Conservation (phyloP, 2,329 filamentous ascomycete genomes). For the Aspergillus pseudoglaucus region DNA sequence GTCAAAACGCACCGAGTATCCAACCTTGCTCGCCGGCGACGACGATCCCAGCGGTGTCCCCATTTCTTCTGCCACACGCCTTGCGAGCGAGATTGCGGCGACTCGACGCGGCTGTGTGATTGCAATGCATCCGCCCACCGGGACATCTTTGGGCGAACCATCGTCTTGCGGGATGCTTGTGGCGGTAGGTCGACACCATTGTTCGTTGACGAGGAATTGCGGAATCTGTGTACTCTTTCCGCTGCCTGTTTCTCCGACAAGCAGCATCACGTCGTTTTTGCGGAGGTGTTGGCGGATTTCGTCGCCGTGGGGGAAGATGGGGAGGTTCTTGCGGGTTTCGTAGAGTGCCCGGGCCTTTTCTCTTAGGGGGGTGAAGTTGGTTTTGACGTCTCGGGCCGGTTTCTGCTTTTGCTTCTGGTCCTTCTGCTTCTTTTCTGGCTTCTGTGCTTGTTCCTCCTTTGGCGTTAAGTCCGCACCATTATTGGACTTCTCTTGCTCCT, state of each 20-base stretch:
- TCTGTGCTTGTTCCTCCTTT: background rate
- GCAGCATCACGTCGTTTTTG: constrained; percentile 66
- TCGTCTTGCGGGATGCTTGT: constrained; percentile 40
- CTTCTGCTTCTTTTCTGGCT: background rate
- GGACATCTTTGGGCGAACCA: constrained; percentile 36
- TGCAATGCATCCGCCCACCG: constrained; percentile 73
- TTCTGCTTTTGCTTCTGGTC: constrained; percentile 10
- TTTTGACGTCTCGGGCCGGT: constrained; percentile 15
- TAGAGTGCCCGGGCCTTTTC: constrained; percentile 45
- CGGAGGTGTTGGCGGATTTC: constrained; percentile 61
- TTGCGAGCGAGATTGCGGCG: constrained; percentile 83
- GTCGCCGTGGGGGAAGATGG: constrained; percentile 69
- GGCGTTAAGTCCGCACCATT: background rate
- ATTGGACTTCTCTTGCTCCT: background rate
- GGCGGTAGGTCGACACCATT: constrained; percentile 65
- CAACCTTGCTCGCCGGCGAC: constrained; percentile 61
- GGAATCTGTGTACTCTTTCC: constrained; percentile 97
- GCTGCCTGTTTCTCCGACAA: constrained; percentile 91
- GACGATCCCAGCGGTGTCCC: constrained; percentile 56
- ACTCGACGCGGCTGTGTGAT: constrained; percentile 93
- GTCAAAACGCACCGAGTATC: constrained; percentile 94
- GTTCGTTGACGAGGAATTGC: constrained; percentile 73
- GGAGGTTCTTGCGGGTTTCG: constrained; percentile 59
- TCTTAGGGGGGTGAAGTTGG: constrained; percentile 26
- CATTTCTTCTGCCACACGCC: constrained; percentile 80